phyloP scores from a whole-genome alignment of 1,284 basidiomycete species.

The Schizophyllum commune region DNA sequence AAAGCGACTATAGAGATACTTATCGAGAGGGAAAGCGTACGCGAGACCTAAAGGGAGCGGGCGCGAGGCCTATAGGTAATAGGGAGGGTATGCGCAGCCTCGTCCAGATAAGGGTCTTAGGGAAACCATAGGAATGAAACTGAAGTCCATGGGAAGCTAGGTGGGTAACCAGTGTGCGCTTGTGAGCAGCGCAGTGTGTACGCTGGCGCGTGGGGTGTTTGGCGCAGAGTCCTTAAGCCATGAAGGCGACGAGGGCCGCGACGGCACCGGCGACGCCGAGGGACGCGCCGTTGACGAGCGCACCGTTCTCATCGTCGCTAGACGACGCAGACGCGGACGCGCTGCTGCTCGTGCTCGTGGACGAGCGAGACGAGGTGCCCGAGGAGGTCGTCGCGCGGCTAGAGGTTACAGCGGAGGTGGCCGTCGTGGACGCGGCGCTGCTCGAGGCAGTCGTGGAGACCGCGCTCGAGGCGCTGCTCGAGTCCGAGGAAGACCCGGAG shows the following conservation, averaged over 20 bases:
- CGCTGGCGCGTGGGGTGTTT: neutral
- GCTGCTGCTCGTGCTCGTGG: slow-evolving; percentile 5
- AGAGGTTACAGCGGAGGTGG: slow-evolving; percentile 12
- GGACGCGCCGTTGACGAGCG: slow-evolving; percentile 10
- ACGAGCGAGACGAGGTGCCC: slow-evolving; percentile 7
- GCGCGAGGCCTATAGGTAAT: neutral
- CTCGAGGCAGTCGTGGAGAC: slow-evolving; percentile 8
- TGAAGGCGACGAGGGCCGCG: slow-evolving; percentile 28
- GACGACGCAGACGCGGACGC: slow-evolving; percentile 3
- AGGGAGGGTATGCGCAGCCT: neutral
- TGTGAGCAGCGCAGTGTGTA: too few relatives aligned
- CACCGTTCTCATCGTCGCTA: neutral
- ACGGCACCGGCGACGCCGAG: slow-evolving; percentile 14
- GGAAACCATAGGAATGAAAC: neutral
- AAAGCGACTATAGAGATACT: neutral
- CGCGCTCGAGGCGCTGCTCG: neutral
- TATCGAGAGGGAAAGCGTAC: neutral
- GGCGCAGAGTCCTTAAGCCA: slow-evolving; percentile 23
- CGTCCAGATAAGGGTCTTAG: neutral
- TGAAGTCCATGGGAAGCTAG: neutral
- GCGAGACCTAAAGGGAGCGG: neutral
- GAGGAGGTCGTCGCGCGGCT: slow-evolving; percentile 13
- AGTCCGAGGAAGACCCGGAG: neutral
- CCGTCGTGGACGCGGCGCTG: slow-evolving; percentile 12
- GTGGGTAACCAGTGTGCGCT: neutral